Conservation (phyloP, 2,329 filamentous ascomycete genomes). For the Aspergillus ustus region DNA sequence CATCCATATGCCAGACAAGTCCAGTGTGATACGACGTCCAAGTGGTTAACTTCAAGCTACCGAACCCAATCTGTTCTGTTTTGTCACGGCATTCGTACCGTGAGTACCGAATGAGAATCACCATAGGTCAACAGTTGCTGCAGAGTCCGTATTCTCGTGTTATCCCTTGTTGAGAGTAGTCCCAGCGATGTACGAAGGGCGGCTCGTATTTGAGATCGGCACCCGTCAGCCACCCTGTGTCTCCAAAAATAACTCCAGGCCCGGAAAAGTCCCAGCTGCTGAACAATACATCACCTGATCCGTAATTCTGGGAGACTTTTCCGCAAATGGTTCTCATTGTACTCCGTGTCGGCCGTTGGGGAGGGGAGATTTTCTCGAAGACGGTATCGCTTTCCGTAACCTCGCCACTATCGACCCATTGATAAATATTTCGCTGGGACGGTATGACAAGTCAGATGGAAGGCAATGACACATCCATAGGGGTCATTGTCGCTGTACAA, state of each 20-base stretch:
- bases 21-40: background rate
- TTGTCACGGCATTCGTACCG: background rate
- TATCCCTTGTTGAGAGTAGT: background rate
- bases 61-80: background rate
- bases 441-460: background rate
- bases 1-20: background rate
- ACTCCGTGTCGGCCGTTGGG: background rate
- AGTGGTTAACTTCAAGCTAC: background rate
- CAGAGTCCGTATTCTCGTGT: background rate
- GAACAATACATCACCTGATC: background rate
- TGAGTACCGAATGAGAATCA: background rate
- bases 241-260: background rate
- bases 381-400: background rate
- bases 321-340: background rate
- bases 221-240: background rate
- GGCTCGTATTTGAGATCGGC: background rate
- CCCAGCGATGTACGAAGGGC: too few relatives aligned
- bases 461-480: background rate
- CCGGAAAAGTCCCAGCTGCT: background rate
- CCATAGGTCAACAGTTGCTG: background rate
- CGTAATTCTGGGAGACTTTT: too few relatives aligned
- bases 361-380: background rate
- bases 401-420: too few relatives aligned
- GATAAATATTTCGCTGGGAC: too few relatives aligned
- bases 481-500: background rate